Conservation (phyloP, 805 yeast genomes). For the Kuraishia molischiana region DNA sequence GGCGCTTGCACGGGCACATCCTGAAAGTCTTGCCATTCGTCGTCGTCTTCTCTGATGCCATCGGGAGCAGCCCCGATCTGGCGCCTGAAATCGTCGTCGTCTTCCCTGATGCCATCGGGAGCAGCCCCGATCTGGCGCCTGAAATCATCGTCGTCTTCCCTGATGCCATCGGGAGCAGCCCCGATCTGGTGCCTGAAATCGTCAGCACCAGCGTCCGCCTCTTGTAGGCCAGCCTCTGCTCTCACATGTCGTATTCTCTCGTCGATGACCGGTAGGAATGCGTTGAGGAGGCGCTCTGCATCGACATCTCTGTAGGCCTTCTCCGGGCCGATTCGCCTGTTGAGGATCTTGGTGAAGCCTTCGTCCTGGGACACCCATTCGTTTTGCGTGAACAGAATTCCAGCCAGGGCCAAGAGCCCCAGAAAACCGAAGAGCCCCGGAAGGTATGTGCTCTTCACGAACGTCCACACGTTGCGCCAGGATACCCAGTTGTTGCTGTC, state of each 20-base stretch:
- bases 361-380: conserved; percentile 68
- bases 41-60: no score
- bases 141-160: no score
- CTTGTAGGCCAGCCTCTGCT: no score
- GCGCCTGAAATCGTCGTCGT: no score
- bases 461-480: not conserved
- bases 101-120: no score
- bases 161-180: no score
- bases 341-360: conserved; percentile 50
- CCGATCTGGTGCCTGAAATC: no score
- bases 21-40: not conserved
- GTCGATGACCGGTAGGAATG: not conserved
- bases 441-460: conserved; percentile 1
- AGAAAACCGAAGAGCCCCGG: conserved; percentile 24
- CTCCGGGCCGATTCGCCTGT: conserved; percentile 50
- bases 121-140: no score
- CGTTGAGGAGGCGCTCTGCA: no score
- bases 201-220: no score
- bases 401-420: conserved; percentile 27
- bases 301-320: conserved; percentile 21
- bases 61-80: no score
- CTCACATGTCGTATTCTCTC: conserved; percentile 1
- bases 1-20: no score
- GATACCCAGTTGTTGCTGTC: not conserved
- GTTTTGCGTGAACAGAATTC: conserved; percentile 46